A percentile compares a stretch with the other conserved stretches of the same genome.
Conservation (phyloP, 176 grass and related monocot genomes). For the Ensete ventricosum region DNA sequence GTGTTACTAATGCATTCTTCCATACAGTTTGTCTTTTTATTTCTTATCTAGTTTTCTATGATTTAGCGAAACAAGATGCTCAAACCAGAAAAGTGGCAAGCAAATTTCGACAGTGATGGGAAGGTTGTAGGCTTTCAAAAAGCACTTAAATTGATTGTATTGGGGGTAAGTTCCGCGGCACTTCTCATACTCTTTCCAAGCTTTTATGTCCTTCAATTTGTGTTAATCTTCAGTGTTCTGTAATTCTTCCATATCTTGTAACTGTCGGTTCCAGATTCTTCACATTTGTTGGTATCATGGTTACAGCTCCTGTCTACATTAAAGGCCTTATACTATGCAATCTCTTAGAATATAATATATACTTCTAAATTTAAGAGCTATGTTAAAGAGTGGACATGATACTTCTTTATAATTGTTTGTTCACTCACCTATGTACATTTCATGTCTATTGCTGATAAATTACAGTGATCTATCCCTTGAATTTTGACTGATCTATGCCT, state of each 20-base stretch:
- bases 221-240: neutral
- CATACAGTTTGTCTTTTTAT: neutral
- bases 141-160: conserved; percentile 81
- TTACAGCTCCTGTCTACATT: neutral
- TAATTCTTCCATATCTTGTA: neutral
- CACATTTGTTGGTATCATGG: neutral
- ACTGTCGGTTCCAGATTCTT: neutral
- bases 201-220: neutral
- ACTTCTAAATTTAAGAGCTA: too few species aligned
- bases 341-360: too few species aligned
- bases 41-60: conserved; percentile 4
- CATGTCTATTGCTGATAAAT: neutral
- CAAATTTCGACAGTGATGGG: conserved; percentile 63
- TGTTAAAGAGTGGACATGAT: neutral
- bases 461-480: neutral
- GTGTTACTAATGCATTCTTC: conserved; percentile 1
- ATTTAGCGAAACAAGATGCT: conserved; percentile 75
- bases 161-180: conserved; percentile 58
- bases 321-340: neutral
- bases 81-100: conserved; percentile 82
- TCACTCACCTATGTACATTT: neutral
- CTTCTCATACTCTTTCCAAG: neutral
- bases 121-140: conserved; percentile 71
- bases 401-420: neutral
- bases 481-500: too few species aligned